A percentile compares a stretch with the other conserved stretches of the same genome.
Conservation (phyloP, 805 yeast genomes). For the Metschnikowia anglica region DNA sequence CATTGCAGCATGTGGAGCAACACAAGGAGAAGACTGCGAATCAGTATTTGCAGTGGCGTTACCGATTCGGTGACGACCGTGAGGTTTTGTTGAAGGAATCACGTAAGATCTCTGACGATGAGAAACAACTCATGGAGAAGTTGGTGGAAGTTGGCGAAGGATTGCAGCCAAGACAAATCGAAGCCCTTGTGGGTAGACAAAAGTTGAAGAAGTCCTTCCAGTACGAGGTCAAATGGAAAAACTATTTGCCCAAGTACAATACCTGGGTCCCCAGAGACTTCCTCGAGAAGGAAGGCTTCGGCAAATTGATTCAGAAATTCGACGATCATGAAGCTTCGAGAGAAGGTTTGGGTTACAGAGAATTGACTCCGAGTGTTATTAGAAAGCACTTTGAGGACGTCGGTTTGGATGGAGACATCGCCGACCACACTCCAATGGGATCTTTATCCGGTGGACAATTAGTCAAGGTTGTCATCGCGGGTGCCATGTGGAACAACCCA, state of each 20-base stretch:
- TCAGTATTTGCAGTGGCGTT: conserved; percentile 98
- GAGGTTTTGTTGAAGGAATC: conserved; percentile 90
- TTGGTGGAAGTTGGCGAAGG: conserved; percentile 83
- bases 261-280: conserved; percentile 89
- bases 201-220: conserved; percentile 95
- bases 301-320: conserved; percentile 44
- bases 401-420: conserved; percentile 96
- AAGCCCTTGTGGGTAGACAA: conserved; percentile 96
- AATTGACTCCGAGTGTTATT: conserved; percentile 80
- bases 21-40: conserved; percentile 98
- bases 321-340: conserved; percentile 51
- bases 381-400: conserved; percentile 96
- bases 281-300: conserved; percentile 56
- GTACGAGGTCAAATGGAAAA: conserved; percentile 93
- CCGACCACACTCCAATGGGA: conserved; percentile 97
- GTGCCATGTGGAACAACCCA: conserved; percentile 99
- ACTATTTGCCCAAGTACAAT: conserved; percentile 89
- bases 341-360: conserved; percentile 52
- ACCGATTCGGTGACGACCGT: conserved; percentile 96
- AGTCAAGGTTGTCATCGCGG: conserved; percentile 97
- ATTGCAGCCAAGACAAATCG: conserved; percentile 81
- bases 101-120: conserved; percentile 75
- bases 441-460: conserved; percentile 97
- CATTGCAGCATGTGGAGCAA: conserved; percentile 93
- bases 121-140: conserved; percentile 72